Evolutionary conservation across 306 rosid genomes (phyloP).

Genomic region (Acacia confusa): DNA sequence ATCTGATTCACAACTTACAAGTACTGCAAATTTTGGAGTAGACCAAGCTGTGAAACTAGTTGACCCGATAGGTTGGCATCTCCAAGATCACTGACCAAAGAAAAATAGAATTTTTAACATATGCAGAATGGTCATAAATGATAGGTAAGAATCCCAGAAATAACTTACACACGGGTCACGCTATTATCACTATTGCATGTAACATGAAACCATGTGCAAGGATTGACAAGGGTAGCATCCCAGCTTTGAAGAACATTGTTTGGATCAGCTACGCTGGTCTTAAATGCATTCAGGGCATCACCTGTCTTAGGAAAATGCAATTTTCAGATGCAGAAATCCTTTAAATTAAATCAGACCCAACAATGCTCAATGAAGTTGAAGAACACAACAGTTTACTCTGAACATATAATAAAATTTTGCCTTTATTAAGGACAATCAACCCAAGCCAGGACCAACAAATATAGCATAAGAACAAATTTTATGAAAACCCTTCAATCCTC

Average conservation of each 20-base stretch:
- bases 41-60: slow-evolving; percentile 66
- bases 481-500: not conserved
- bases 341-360: not conserved
- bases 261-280: slow-evolving; percentile 53
- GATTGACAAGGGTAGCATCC: slow-evolving; percentile 66
- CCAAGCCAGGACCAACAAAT: not conserved
- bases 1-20: slow-evolving; percentile 49
- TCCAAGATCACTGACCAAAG: slow-evolving; percentile 65
- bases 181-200: slow-evolving; percentile 51
- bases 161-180: slow-evolving; percentile 71
- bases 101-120: not conserved
- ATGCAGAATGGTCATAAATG: not conserved
- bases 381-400: not conserved
- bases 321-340: slow-evolving; percentile 1
- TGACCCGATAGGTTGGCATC: slow-evolving; percentile 66
- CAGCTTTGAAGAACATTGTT: slow-evolving; percentile 56
- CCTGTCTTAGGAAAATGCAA: slow-evolving; percentile 34
- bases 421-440: not conserved
- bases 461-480: not conserved
- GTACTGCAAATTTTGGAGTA: slow-evolving; percentile 57
- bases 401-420: not conserved
- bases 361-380: not conserved
- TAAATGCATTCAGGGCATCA: slow-evolving; percentile 65
- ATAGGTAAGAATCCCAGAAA: slow-evolving; percentile 1
- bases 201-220: slow-evolving; percentile 80